A percentile compares a stretch with the other conserved stretches of the same genome.
Conservation (phyloP, 2,329 filamentous ascomycete species). For the Samsoniella hepiali region DNA sequence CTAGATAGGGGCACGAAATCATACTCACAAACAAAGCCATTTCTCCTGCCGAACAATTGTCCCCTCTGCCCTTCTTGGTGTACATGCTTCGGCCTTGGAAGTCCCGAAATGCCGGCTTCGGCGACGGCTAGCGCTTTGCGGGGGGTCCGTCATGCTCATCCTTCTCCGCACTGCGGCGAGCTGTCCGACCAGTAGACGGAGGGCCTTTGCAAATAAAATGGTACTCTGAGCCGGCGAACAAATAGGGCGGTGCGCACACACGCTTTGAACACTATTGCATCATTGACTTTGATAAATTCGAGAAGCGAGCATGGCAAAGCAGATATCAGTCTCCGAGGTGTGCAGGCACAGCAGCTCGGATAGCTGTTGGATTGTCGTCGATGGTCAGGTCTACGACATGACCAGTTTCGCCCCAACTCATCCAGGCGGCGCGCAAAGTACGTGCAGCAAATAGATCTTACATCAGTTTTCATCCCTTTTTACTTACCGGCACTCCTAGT, state of each 20-base stretch:
- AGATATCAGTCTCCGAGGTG: slow-evolving; percentile 42
- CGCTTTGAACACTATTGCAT: not conserved
- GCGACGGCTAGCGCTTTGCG: not conserved
- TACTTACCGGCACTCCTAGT: slow-evolving; percentile 18
- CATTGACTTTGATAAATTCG: not conserved
- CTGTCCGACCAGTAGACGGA: not conserved
- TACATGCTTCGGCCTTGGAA: too few relatives aligned
- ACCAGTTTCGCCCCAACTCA: slow-evolving; percentile 26
- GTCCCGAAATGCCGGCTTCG: not conserved
- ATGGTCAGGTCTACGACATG: slow-evolving; percentile 61
- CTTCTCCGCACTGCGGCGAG: not conserved
- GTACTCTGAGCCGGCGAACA: not conserved
- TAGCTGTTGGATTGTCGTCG: slow-evolving; percentile 65
- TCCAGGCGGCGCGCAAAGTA: slow-evolving; percentile 25
- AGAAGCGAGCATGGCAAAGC: slow-evolving; percentile 18
- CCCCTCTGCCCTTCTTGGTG: too few relatives aligned
- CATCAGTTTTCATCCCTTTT: too few relatives aligned
- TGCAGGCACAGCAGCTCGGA: slow-evolving; percentile 42
- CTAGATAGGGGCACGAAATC: too few relatives aligned
- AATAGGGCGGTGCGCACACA: not conserved
- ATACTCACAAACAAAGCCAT: not conserved
- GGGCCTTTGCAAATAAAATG: not conserved
- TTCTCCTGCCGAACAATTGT: too few relatives aligned
- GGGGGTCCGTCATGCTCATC: not conserved
- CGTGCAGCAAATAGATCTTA: not conserved